Conservation (phyloP, 2,329 filamentous ascomycete genomes). For the Botrytis hyacinthi region DNA sequence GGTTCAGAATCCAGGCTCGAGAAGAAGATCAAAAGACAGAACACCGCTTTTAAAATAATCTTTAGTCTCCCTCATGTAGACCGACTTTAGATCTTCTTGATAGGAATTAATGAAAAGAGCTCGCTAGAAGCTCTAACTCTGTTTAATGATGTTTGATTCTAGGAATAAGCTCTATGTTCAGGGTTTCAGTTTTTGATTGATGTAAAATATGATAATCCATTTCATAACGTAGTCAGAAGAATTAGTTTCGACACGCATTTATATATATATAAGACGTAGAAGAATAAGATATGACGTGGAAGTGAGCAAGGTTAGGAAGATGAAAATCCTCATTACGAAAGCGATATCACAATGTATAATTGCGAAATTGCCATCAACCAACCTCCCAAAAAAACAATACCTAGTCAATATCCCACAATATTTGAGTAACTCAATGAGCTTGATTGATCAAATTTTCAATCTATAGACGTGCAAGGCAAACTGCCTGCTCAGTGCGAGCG, state of each 20-base stretch:
- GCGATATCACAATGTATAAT: no score
- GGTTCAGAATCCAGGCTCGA: not conserved
- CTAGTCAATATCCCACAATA: no score
- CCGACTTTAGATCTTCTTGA: fast-evolving
- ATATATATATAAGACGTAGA: no score
- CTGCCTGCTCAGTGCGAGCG: no score
- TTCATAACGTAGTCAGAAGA: not conserved
- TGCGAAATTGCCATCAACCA: no score
- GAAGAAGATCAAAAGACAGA: not conserved
- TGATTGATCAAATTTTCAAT: no score
- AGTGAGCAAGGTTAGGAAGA: no score
- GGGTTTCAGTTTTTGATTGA: not conserved
- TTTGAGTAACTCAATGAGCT: no score
- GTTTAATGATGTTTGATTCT: not conserved
- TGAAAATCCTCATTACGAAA: no score
- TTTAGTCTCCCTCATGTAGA: not conserved
- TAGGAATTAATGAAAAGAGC: not conserved
- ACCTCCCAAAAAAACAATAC: no score
- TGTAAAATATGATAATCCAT: not conserved
- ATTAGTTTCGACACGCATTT: no score
- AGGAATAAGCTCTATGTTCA: not conserved
- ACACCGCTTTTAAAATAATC: not conserved
- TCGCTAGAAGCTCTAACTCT: not conserved
- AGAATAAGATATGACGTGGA: not conserved
- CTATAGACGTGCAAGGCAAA: no score